Conservation (phyloP, 2,329 filamentous ascomycete genomes). For the Fusarium sp. region DNA sequence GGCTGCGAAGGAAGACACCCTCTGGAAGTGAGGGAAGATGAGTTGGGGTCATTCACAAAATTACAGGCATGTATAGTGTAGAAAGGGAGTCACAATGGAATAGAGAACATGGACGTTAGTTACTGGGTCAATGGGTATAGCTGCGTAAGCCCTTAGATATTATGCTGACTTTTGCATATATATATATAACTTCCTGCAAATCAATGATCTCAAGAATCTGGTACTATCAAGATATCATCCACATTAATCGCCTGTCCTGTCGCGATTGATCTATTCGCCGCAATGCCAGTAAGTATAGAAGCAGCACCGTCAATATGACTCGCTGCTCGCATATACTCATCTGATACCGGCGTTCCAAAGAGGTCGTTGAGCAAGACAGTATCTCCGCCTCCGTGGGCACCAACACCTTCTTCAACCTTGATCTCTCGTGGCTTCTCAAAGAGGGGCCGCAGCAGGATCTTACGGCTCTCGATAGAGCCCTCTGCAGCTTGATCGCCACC, state of each 20-base stretch:
- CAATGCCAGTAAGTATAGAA: slow-evolving; percentile 71
- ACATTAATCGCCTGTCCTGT: slow-evolving; percentile 69
- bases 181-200: no score
- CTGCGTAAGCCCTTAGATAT: no score
- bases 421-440: slow-evolving; percentile 70
- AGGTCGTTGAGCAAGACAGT: slow-evolving; percentile 68
- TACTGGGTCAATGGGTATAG: no score
- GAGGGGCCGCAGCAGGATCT: slow-evolving; percentile 64
- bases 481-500: slow-evolving; percentile 69
- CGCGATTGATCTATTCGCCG: slow-evolving; percentile 68
- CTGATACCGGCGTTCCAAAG: slow-evolving; percentile 65
- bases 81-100: no score
- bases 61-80: no score
- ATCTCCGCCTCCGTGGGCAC: slow-evolving; percentile 72
- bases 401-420: slow-evolving; percentile 63
- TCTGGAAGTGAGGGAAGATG: slow-evolving; percentile 13
- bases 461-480: slow-evolving; percentile 63
- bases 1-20: slow-evolving; percentile 16
- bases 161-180: no score
- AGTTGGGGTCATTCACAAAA: no score
- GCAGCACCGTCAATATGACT: slow-evolving; percentile 70
- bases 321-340: slow-evolving; percentile 66
- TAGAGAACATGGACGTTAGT: no score
- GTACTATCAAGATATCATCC: slow-evolving; percentile 60
- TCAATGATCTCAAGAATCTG: slow-evolving; percentile 1